These are phyloP conservation scores for Mortierella hygrophila DNA, from an alignment of 192 early-diverging fungal genomes.

Conservation along the genomic window DNA sequence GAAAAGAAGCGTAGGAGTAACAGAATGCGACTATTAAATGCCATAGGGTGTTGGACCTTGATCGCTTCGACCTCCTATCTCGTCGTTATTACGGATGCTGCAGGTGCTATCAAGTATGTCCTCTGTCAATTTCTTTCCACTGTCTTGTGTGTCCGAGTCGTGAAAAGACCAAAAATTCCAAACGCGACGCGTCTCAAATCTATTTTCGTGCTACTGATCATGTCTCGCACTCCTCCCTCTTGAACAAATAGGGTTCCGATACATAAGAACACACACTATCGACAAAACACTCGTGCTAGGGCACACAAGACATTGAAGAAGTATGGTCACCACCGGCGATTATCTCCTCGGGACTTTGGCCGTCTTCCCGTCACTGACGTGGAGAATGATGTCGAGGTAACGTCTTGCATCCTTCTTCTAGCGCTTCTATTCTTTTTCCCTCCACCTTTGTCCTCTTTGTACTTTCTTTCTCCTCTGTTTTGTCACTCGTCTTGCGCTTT, in stretches of 20 bases:
- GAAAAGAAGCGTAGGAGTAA: not conserved
- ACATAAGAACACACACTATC: slow-evolving; percentile 42
- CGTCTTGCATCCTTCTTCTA: not conserved
- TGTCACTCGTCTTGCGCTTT: not conserved
- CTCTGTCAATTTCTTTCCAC: too few relatives aligned
- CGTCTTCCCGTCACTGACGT: slow-evolving; percentile 53
- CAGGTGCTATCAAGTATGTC: not conserved
- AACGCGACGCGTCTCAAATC: not conserved
- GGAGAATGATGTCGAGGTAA: slow-evolving; percentile 57
- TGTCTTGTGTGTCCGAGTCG: not conserved
- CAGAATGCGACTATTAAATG: not conserved
- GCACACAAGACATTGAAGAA: slow-evolving; percentile 41
- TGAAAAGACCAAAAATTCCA: not conserved
- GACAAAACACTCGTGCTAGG: slow-evolving; percentile 31
- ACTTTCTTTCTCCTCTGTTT: not conserved
- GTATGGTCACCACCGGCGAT: slow-evolving; percentile 42
- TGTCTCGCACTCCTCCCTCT: not conserved
- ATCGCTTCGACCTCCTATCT: not conserved
- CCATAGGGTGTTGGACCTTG: not conserved
- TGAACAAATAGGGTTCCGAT: slow-evolving; percentile 30
- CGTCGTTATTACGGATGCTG: not conserved
- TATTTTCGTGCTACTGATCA: not conserved
- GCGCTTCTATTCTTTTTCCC: too few relatives aligned
- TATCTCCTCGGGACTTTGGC: slow-evolving; percentile 34
- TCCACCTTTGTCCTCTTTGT: not conserved